Conservation (phyloP, 768 basidiomycete genomes). For the Rhizopogon vinicolor region DNA sequence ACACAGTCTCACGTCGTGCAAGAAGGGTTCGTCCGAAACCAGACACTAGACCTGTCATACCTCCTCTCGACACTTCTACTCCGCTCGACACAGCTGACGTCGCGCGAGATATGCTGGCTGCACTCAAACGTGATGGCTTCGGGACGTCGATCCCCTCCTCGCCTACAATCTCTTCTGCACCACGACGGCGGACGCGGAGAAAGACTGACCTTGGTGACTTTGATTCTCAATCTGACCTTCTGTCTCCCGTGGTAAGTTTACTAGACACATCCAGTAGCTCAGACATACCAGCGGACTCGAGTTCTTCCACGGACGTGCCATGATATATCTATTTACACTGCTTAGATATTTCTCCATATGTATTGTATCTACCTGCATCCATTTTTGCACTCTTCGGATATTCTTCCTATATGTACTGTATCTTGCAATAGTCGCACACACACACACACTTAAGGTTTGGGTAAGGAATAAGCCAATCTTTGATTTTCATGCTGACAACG, state of each 20-base stretch:
- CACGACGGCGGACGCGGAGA: constrained; percentile 23
- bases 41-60: constrained; percentile 24
- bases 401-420: constrained; percentile 26
- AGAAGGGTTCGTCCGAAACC: constrained; percentile 43
- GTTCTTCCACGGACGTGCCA: constrained; percentile 17
- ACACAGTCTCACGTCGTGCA: constrained; percentile 53
- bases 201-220: constrained; percentile 30
- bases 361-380: constrained; percentile 27
- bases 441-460: no score
- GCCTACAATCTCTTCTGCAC: constrained; percentile 32
- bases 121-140: constrained; percentile 69
- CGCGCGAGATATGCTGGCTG: constrained; percentile 74
- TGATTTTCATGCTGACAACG: no score
- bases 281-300: constrained; percentile 24
- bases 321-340: constrained; percentile 21
- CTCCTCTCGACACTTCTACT: constrained; percentile 16
- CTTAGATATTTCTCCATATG: constrained; percentile 23
- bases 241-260: constrained; percentile 19
- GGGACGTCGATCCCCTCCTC: constrained; percentile 41
- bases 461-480: no score
- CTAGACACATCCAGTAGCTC: constrained; percentile 23
- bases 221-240: constrained; percentile 22
- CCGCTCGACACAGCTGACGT: constrained; percentile 42
- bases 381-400: constrained; percentile 18
- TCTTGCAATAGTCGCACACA: constrained; percentile 4